Base-by-base conservation (phyloP, 306 rosid species). In the Lathyrus aphaca region DNA sequence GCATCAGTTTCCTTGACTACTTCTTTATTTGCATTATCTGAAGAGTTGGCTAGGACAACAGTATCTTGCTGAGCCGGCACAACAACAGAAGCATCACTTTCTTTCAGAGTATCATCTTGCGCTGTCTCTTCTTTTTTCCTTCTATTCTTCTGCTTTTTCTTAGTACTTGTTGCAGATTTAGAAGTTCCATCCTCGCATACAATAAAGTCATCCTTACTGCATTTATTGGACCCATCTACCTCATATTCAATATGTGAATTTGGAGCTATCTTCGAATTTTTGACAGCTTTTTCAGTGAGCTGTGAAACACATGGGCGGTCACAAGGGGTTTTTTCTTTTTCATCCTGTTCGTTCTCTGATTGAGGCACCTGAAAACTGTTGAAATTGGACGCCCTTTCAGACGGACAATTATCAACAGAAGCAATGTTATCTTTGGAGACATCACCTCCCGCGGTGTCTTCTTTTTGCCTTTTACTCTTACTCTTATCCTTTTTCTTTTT, bases 1-100 rank as follows among this genome's bases (percentile, higher is more conserved):
- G 46, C 72, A 66, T 80, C 85, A 71, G 64, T 67, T 77, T 44
- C 75, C 68, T 80, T 71, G 40, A 38, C 64, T 32, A 67, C 59
- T 75, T 77, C 83, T 63, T 73, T 74, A 62, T 10, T 39, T 32
- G 62, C 81, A 51, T 71, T 38, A 32, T 39, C 78, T 48, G 61
- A 56, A 46, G 68, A 74, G 48, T 53, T 72, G 51, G 76, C 74
- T 37, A 45, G 60, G 44, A 68, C 69, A 19, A 61, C 35, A 74
- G 30, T 29, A 48, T 42, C 81, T 68, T 66, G 81, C 21, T 60
- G 79, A 37, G 38, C 65, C 10, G 74, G 55, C 60, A 73, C 62
- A 79, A 51, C 64, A 61, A 54, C 50, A 75, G 76, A 75, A 62
- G 50, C 30, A 45, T 58, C 35, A 12, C 27, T 55, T 59, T 51